A percentile compares a stretch with the other conserved stretches of the same genome.
These are phyloP conservation scores for Casuarina glauca DNA, from an alignment of 306 rosid genomes.

Conservation along the genomic window DNA sequence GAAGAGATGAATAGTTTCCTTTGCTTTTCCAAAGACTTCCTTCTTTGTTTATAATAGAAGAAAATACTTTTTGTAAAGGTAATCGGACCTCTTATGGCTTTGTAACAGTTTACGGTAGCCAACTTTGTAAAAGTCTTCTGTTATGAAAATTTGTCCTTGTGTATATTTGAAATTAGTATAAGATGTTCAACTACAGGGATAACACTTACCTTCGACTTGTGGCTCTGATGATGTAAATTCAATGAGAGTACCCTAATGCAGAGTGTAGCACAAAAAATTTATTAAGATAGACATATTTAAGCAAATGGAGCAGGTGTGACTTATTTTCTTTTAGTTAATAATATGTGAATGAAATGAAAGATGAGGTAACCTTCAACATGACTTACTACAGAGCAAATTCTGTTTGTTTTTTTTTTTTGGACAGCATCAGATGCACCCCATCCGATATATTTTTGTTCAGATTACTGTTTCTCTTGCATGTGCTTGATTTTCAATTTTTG, in stretches of 20 bases:
- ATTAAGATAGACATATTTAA: not conserved
- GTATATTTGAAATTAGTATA: too few species aligned
- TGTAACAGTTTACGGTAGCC: too few species aligned
- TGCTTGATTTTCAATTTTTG: slow-evolving; percentile 15
- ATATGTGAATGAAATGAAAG: not conserved
- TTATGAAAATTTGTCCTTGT: too few species aligned
- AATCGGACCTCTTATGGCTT: too few species aligned
- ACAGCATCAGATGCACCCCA: not conserved
- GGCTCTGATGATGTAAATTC: not conserved
- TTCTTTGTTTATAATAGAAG: too few species aligned
- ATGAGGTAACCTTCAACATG: not conserved
- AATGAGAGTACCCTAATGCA: slow-evolving; percentile 1
- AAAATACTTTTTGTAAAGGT: too few species aligned
- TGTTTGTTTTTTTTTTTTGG: not conserved
- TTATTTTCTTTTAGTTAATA: not conserved
- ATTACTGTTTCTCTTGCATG: not conserved
- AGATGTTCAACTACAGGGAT: not conserved
- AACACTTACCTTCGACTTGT: not conserved
- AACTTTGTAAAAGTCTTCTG: too few species aligned
- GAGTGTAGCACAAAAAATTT: not conserved
- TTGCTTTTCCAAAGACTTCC: too few species aligned
- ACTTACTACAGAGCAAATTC: not conserved
- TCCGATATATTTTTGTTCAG: not conserved
- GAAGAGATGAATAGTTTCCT: too few species aligned
- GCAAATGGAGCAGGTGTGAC: not conserved